A percentile compares a stretch with the other conserved stretches of the same genome.
These are phyloP conservation scores for Heliosperma pusillum DNA, from an alignment of 148 eudicot genomes.

Conservation along the genomic window DNA sequence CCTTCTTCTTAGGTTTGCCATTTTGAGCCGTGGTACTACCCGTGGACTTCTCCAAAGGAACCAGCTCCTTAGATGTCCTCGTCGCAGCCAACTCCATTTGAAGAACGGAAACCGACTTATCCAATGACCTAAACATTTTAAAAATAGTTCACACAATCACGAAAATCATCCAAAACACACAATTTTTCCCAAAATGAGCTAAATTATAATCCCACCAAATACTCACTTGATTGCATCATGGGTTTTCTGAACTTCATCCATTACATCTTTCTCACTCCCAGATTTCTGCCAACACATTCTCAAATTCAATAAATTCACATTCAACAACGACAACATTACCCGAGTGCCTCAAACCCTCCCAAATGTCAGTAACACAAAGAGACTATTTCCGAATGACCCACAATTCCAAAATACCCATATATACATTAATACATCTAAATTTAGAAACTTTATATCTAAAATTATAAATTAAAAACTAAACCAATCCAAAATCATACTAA, in stretches of 20 bases:
- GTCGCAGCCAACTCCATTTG: constrained; percentile 77
- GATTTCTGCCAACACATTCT: constrained; percentile 38
- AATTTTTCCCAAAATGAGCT: not conserved
- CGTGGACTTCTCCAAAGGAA: constrained; percentile 30
- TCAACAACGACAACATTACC: too few species aligned
- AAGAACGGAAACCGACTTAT: constrained; percentile 75
- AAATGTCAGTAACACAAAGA: too few species aligned
- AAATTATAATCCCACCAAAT: not conserved
- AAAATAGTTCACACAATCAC: constrained; percentile 20
- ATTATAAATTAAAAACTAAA: not conserved
- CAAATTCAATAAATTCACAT: constrained; percentile 11
- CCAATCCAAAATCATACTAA: not conserved
- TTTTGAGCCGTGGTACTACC: constrained; percentile 30
- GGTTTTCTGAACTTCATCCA: constrained; percentile 72
- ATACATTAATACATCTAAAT: not conserved
- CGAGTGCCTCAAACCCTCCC: too few species aligned
- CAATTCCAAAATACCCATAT: constrained; percentile 14
- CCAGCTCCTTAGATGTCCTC: constrained; percentile 48
- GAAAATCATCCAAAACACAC: constrained; percentile 1
- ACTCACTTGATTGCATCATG: constrained; percentile 89
- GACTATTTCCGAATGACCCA: too few species aligned
- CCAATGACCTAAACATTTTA: constrained; percentile 57
- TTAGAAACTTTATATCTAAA: not conserved
- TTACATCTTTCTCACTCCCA: constrained; percentile 57
- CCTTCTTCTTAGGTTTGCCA: constrained; percentile 59